These are phyloP conservation scores for Eustoma russellianum DNA, from an alignment of 257 asterid species.

Conservation along the genomic window DNA sequence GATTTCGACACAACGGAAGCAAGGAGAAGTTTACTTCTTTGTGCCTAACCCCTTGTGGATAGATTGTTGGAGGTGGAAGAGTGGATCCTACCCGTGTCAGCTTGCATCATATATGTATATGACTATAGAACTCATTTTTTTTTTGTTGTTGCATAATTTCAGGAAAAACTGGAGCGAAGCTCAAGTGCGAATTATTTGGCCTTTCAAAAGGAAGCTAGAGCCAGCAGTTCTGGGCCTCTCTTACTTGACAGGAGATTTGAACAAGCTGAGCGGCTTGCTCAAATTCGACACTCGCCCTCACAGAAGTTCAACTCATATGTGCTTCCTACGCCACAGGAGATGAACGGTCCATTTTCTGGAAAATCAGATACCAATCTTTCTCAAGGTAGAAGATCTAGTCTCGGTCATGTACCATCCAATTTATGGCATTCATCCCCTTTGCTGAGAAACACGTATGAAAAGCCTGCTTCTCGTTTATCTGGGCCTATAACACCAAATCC, in stretches of 20 bases:
- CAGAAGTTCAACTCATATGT: slow-evolving; percentile 66
- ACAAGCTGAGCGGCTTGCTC: slow-evolving; percentile 39
- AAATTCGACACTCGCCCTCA: slow-evolving; percentile 52
- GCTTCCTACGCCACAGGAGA: slow-evolving; percentile 80
- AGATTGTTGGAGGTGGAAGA: no score
- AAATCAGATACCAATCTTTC: slow-evolving; percentile 33
- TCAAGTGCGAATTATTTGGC: slow-evolving; percentile 33
- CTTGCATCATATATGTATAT: no score
- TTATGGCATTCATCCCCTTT: slow-evolving; percentile 70
- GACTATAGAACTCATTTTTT: neutral
- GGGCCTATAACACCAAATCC: slow-evolving; percentile 53
- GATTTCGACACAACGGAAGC: no score
- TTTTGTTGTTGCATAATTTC: slow-evolving; percentile 23
- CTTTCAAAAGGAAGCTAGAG: slow-evolving; percentile 35
- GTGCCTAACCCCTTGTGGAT: no score
- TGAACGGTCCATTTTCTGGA: slow-evolving; percentile 41
- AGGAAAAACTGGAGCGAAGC: slow-evolving; percentile 38
- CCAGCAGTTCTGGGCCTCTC: slow-evolving; percentile 87
- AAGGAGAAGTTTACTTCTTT: no score
- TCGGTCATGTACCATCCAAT: slow-evolving; percentile 12
- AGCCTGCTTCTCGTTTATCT: slow-evolving; percentile 28
- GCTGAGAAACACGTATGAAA: slow-evolving; percentile 47
- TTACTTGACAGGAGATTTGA: slow-evolving; percentile 50
- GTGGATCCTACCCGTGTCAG: no score
- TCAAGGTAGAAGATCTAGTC: slow-evolving; percentile 38